phyloP scores from a whole-genome alignment of 2,329 filamentous ascomycete genomes.

The Aschersonia sp. region DNA sequence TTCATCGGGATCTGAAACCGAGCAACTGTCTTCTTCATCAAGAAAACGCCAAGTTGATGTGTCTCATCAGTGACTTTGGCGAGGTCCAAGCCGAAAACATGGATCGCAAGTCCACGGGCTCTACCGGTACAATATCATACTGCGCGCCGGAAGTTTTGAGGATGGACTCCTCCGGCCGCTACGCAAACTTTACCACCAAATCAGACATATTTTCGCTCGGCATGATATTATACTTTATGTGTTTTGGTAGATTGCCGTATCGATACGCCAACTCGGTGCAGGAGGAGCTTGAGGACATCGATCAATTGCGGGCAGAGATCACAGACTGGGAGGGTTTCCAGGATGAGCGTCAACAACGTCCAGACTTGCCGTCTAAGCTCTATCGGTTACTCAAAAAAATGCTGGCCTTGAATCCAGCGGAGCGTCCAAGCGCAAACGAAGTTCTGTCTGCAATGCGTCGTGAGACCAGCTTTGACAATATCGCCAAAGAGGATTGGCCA shows the following conservation, averaged over 20 bases:
- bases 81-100: conserved; percentile 81
- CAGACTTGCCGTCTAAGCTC: conserved; percentile 72
- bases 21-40: conserved; percentile 85
- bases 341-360: conserved; percentile 56
- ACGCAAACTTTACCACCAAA: conserved; percentile 90
- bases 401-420: conserved; percentile 59
- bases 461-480: conserved; percentile 36
- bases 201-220: conserved; percentile 97
- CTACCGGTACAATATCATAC: conserved; percentile 93
- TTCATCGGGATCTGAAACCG: conserved; percentile 90
- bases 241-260: conserved; percentile 82
- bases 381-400: conserved; percentile 75
- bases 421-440: conserved; percentile 73
- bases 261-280: conserved; percentile 67
- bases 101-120: conserved; percentile 75
- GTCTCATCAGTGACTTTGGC: conserved; percentile 93
- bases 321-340: conserved; percentile 76
- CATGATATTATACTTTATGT: conserved; percentile 98
- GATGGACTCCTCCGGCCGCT: conserved; percentile 51
- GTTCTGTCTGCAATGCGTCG: conserved; percentile 66
- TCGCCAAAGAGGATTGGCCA: conserved; percentile 18
- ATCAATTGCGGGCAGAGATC: conserved; percentile 74
- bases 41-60: conserved; percentile 54
- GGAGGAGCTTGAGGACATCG: conserved; percentile 85
- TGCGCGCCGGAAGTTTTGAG: conserved; percentile 88